Percentiles rank a stretch among this genome's conserved stretches.
phyloP scores from a whole-genome alignment of 208 protist genomes.

The Crithidia bombi region DNA sequence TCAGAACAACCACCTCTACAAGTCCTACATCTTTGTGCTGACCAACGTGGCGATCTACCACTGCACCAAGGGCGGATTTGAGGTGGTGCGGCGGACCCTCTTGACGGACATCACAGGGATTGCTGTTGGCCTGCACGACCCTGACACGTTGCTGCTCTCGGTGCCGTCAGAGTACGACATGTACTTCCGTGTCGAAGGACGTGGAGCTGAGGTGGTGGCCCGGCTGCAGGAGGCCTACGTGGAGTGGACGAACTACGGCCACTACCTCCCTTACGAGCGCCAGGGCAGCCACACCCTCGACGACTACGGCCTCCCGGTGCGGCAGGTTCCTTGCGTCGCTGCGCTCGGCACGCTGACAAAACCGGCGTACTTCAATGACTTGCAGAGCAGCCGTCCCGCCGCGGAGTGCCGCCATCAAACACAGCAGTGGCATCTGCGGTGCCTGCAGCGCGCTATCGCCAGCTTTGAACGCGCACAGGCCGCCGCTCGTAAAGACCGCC shows the following conservation, averaged over 20 bases:
- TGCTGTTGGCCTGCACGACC: conserved; percentile 41
- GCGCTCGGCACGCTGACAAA: conserved; percentile 49
- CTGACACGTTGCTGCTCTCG: conserved; percentile 58
- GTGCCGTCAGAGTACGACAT: conserved; percentile 73
- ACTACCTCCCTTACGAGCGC: conserved; percentile 43
- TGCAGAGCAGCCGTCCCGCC: conserved; percentile 49
- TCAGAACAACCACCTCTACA: conserved; percentile 56
- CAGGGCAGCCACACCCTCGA: conserved; percentile 27
- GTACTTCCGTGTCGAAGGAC: conserved; percentile 56
- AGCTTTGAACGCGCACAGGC: conserved; percentile 40
- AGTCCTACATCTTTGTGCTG: conserved; percentile 58
- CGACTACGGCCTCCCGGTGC: conserved; percentile 47
- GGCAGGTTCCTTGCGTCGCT: conserved; percentile 32
- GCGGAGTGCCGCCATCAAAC: conserved; percentile 35
- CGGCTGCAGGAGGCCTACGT: conserved; percentile 64
- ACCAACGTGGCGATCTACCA: conserved; percentile 79
- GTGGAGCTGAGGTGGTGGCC: conserved; percentile 56
- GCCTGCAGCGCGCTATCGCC: conserved; percentile 44
- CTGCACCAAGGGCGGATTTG: conserved; percentile 57
- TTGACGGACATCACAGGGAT: conserved; percentile 51
- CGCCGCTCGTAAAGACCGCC: conserved; percentile 4
- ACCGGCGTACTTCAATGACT: conserved; percentile 50
- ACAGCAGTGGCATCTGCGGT: conserved; percentile 47
- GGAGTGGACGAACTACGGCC: conserved; percentile 57
- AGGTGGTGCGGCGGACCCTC: conserved; percentile 56